phyloP scores from a whole-genome alignment of 2,329 filamentous ascomycete genomes.

The Drechslera avenae region DNA sequence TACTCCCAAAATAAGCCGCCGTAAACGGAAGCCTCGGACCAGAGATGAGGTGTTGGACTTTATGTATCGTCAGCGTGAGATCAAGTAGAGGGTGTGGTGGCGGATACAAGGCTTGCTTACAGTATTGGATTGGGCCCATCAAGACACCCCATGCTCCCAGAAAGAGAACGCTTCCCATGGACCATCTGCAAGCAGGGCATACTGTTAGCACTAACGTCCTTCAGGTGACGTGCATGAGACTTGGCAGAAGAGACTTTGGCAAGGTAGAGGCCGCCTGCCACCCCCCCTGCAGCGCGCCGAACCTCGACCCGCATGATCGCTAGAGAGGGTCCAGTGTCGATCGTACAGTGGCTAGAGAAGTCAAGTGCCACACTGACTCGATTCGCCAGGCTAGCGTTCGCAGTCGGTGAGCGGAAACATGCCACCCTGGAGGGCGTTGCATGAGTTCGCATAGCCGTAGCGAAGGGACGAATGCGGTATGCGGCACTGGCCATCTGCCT shows the following conservation, averaged over 20 bases:
- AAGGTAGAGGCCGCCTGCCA: slow-evolving; percentile 36
- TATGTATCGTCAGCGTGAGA: slow-evolving; percentile 24
- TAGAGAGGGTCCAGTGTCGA: slow-evolving; percentile 40
- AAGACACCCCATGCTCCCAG: slow-evolving; percentile 90
- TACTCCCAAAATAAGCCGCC: slow-evolving; percentile 91
- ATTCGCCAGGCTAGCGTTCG: slow-evolving; percentile 26
- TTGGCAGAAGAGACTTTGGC: slow-evolving; percentile 30
- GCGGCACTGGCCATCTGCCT: slow-evolving; percentile 36
- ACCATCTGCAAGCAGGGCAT: slow-evolving; percentile 71
- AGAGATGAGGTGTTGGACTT: slow-evolving; percentile 79
- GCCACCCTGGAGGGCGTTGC: slow-evolving; percentile 21
- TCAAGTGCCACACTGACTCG: slow-evolving; percentile 38
- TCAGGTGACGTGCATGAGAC: slow-evolving; percentile 34
- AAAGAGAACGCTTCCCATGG: slow-evolving; percentile 88
- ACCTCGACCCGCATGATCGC: slow-evolving; percentile 51
- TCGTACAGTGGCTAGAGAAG: slow-evolving; percentile 45
- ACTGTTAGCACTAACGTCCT: slow-evolving; percentile 45
- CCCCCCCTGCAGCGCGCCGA: slow-evolving; percentile 44
- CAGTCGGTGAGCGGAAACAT: slow-evolving; percentile 17
- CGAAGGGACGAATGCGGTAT: slow-evolving; percentile 30
- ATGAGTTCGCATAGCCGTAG: slow-evolving; percentile 41
- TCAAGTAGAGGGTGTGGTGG: slow-evolving; percentile 12
- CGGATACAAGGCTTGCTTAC: slow-evolving; percentile 42
- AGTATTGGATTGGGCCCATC: slow-evolving; percentile 86
- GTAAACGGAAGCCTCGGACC: slow-evolving; percentile 88